phyloP scores from a whole-genome alignment of 441 rosid species.

The Omphalea diandra region DNA sequence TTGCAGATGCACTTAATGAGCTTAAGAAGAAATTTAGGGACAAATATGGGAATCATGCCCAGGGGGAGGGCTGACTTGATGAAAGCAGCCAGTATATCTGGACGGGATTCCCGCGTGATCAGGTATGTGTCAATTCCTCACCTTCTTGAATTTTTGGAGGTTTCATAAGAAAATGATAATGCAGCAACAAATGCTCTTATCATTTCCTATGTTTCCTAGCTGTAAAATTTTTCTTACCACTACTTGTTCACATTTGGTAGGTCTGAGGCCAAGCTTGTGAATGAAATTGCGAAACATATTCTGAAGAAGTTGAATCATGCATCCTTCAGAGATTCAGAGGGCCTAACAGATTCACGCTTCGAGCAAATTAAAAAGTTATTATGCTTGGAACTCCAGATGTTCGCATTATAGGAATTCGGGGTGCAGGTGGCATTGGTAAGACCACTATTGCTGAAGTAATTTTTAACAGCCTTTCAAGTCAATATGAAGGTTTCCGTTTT shows the following conservation, averaged over 20 bases:
- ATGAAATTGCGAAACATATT: conserved; percentile 4
- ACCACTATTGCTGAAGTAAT: conserved; percentile 9
- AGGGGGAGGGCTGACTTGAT: conserved; percentile 35
- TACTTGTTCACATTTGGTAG: neutral
- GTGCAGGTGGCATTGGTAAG: conserved; percentile 21
- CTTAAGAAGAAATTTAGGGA: neutral
- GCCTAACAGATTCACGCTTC: conserved; percentile 8
- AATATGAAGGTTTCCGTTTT: conserved; percentile 12
- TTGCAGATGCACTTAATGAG: neutral
- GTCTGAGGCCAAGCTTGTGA: conserved; percentile 6
- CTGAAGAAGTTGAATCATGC: neutral
- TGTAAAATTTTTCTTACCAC: neutral
- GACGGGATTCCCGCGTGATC: conserved; percentile 23
- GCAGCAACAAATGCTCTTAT: neutral
- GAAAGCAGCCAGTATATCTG: conserved; percentile 28
- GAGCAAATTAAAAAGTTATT: neutral
- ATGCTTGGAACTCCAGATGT: neutral
- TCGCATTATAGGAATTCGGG: conserved; percentile 15
- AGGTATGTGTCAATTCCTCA: neutral
- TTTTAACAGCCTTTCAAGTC: neutral
- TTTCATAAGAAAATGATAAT: neutral
- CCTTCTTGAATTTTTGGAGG: neutral
- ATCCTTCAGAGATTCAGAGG: neutral
- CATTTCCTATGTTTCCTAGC: neutral
- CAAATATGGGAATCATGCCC: conserved; percentile 12